Evolutionary conservation across 176 grass and related monocot species (phyloP), one percentile per base, ranked within the genome.

Genomic region (Oryza longistaminata): DNA sequence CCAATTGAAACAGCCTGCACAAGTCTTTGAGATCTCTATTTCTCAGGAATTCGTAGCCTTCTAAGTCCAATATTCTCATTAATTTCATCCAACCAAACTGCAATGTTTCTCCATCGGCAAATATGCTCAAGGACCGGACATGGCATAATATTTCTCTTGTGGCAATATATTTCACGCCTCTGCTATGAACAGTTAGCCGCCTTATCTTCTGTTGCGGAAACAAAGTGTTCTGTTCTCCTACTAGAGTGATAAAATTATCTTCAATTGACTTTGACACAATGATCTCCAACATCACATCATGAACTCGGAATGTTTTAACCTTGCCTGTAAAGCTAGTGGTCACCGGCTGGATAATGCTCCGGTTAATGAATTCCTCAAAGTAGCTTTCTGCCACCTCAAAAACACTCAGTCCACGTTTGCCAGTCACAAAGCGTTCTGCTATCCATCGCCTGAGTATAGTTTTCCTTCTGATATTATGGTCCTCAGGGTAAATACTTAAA

Each of bases 111-210:
- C 76, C 69, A 79, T 22, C 1, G 0, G 82, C 4, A n/a, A 75
- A 89, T 75, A 89, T 85, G 65, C 76, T 89, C 61, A 89, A 85
- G 17, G 87, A 85, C 1, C 87, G 76, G 10, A 89, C 87, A 80
- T 85, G 82, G 76, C 62, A 62, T 50, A 89, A 49, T 75, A 75
- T 80, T 66, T 80, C 60, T 0, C 64, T 85, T 69, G 82, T 75
- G n/a, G 61, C 21, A 7, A 80, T 85, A 31, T 75, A 37, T 85
- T 26, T 69, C 81, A 66, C 26, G 12, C 35, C 64, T 85, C 76
- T 70, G 16, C 76, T 53, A 43, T 89, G 87, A 85, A 89, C 17
- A 53, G 82, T 80, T 24, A 85, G 70, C 8, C 82, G 70, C 14
- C 64, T 70, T 39, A 85, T 89, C 27, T 69, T 89, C 29, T 89